Evolutionary conservation across 2,329 filamentous ascomycete species (phyloP).

Genomic region (Claviceps pazoutovae): DNA sequence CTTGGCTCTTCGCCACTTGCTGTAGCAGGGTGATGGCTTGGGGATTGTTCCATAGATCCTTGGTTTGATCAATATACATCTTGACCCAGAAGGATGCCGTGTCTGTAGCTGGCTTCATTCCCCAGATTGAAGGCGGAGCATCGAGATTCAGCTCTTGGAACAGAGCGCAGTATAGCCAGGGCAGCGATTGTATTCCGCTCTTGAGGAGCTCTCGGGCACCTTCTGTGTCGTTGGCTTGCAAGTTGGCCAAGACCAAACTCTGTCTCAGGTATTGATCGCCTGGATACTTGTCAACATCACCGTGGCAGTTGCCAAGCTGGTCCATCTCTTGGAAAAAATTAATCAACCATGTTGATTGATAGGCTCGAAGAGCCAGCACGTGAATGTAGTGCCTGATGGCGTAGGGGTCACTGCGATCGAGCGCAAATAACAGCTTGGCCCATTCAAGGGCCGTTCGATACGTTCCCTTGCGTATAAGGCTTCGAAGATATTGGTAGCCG

Average conservation of each 20-base stretch:
- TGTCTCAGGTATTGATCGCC: constrained; percentile 57
- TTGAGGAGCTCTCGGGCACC: constrained; percentile 52
- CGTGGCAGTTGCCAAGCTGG: constrained; percentile 12
- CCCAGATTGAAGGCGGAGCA: constrained; percentile 72
- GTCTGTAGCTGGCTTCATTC: constrained; percentile 48
- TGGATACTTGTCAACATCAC: constrained; percentile 15
- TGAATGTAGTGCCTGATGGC: constrained; percentile 70
- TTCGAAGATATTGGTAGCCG: constrained; percentile 76
- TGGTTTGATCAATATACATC: constrained; percentile 62
- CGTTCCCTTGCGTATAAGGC: constrained; percentile 78
- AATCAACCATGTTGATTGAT: constrained; percentile 63
- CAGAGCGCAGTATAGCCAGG: constrained; percentile 72
- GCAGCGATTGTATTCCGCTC: constrained; percentile 56
- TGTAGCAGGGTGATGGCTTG: constrained; percentile 55
- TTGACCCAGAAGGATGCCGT: constrained; percentile 54
- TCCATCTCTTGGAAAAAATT: constrained; percentile 43
- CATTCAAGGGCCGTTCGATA: constrained; percentile 90
- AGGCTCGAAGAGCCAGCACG: constrained; percentile 67
- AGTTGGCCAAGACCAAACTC: constrained; percentile 61
- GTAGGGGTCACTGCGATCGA: constrained; percentile 72
- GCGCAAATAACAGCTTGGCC: constrained; percentile 67
- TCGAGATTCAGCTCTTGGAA: constrained; percentile 71
- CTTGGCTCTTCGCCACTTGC: constrained; percentile 47
- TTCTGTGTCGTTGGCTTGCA: constrained; percentile 52
- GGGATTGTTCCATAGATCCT: constrained; percentile 75